phyloP scores from a whole-genome alignment of 192 early-diverging fungal genomes.

The Backusella sp. region DNA sequence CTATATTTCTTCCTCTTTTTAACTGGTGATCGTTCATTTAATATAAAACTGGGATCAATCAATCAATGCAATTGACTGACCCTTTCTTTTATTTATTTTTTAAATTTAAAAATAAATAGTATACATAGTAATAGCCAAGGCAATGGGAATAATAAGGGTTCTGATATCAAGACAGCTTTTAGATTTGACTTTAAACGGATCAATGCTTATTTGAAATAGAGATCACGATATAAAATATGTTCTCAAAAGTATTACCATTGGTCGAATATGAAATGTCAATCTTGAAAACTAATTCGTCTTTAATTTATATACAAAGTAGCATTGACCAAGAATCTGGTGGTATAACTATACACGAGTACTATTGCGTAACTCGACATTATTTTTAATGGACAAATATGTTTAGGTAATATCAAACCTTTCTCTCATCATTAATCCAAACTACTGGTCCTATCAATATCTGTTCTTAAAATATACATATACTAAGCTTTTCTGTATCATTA shows the following conservation, averaged over 20 bases:
- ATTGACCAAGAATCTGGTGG: not conserved
- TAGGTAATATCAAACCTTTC: too few species aligned
- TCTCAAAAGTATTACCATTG: not conserved
- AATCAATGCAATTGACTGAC: too few species aligned
- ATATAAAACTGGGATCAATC: not conserved
- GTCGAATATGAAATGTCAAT: not conserved
- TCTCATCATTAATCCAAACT: too few species aligned
- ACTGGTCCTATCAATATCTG: too few species aligned
- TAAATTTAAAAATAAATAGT: too few species aligned
- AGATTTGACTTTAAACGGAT: not conserved
- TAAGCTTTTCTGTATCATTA: too few species aligned
- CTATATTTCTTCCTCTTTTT: not conserved
- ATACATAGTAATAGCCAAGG: too few species aligned
- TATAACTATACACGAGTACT: not conserved
- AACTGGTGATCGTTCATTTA: not conserved
- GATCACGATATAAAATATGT: not conserved
- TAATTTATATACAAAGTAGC: too few species aligned
- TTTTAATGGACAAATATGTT: too few species aligned
- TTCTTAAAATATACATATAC: too few species aligned
- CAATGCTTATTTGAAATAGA: not conserved
- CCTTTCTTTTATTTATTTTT: too few species aligned
- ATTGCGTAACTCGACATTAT: not conserved
- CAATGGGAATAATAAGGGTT: not conserved
- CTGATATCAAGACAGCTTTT: not conserved
- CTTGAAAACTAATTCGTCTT: too few species aligned